These are phyloP conservation scores for Plasmodium gonderi DNA, from an alignment of 169 alveolate genomes.

Conservation along the genomic window DNA sequence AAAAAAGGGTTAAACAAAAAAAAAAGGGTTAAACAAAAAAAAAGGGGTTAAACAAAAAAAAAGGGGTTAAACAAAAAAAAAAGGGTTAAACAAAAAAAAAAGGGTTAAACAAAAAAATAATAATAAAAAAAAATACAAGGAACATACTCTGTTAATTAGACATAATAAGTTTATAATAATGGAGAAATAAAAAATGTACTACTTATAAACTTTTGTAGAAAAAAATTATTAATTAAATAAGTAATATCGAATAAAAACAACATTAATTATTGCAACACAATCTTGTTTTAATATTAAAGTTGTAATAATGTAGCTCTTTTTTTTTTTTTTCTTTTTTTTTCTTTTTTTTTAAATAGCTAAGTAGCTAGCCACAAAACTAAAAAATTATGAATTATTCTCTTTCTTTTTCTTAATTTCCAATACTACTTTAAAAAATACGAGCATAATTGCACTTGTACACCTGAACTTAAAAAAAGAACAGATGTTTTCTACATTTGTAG, in stretches of 20 bases:
- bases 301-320: not conserved
- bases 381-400: constrained; percentile 6
- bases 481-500: constrained; percentile 22
- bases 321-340: constrained; percentile 13
- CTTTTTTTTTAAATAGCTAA: not conserved
- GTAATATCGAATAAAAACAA: constrained; percentile 1
- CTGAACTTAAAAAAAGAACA: constrained; percentile 15
- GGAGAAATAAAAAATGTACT: constrained; percentile 17
- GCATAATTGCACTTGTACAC: not conserved
- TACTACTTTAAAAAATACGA: not conserved
- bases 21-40: not conserved
- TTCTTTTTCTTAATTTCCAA: constrained; percentile 37
- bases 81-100: not conserved
- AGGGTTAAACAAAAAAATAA: not conserved
- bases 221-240: not conserved
- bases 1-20: not conserved
- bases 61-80: not conserved
- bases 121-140: constrained; percentile 5
- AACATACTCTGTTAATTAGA: constrained; percentile 16
- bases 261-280: not conserved
- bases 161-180: constrained; percentile 24
- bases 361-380: constrained; percentile 28
- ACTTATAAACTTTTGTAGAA: constrained; percentile 45
- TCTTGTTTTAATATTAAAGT: constrained; percentile 8
- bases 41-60: not conserved